Evolutionary conservation across 139 green algal genomes (phyloP).

Genomic region (Coelastrella sp.): DNA sequence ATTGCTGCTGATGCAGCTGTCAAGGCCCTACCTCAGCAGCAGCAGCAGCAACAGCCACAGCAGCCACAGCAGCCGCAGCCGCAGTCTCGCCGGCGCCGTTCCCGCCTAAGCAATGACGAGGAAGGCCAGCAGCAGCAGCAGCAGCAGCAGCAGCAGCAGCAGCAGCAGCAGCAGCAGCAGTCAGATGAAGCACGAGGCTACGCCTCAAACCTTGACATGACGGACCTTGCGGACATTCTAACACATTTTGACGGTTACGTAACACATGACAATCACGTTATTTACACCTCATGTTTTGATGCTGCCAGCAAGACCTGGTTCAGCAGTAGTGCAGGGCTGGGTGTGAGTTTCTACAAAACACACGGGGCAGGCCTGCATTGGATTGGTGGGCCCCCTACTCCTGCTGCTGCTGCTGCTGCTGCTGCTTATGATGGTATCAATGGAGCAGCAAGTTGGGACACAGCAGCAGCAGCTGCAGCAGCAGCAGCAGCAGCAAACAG

Average conservation of each 20-base stretch:
- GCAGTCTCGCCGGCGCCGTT: background rate
- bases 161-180: background rate
- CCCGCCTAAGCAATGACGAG: background rate
- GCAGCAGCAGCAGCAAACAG: background rate
- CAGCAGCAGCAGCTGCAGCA: background rate
- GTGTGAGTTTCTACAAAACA: background rate
- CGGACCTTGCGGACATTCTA: background rate
- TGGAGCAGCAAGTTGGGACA: too few relatives aligned
- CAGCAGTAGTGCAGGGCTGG: background rate
- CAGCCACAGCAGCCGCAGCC: background rate
- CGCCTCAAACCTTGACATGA: background rate
- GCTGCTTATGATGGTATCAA: too few relatives aligned
- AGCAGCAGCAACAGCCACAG: background rate
- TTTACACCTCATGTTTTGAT: background rate
- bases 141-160: slow-evolving; percentile 6
- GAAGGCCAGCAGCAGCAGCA: background rate
- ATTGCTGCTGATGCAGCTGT: background rate
- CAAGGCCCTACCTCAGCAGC: background rate
- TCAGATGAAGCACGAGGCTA: background rate
- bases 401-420: background rate
- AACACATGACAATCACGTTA: background rate
- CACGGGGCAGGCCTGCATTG: background rate
- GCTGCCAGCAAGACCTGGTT: background rate
- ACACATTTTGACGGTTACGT: background rate
- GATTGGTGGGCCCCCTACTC: background rate